These are phyloP conservation scores for Metschnikowia lachancei DNA, from an alignment of 805 yeast species.

Conservation along the genomic window DNA sequence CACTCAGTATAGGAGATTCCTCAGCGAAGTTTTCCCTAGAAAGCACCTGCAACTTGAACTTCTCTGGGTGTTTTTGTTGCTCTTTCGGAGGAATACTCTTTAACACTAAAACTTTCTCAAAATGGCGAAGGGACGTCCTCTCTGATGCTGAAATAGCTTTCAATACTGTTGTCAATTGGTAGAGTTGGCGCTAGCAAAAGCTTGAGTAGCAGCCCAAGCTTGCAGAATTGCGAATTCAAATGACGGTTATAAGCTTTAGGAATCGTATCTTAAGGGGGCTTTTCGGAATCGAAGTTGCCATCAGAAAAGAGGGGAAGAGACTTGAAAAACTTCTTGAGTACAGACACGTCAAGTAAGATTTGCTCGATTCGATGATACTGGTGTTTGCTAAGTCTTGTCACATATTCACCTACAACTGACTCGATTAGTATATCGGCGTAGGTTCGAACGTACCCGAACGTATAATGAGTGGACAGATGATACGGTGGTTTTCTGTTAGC, in stretches of 20 bases:
- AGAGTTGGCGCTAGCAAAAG: conserved; percentile 59
- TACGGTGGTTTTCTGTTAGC: conserved; percentile 43
- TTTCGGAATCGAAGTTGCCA: conserved; percentile 34
- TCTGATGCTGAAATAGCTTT: conserved; percentile 61
- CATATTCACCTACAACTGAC: conserved; percentile 50
- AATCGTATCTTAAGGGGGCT: conserved; percentile 12
- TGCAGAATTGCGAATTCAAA: conserved; percentile 40
- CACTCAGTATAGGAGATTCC: conserved; percentile 30
- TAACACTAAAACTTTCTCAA: conserved; percentile 59
- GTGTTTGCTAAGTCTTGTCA: conserved; percentile 55
- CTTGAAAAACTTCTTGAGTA: conserved; percentile 54
- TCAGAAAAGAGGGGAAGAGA: conserved; percentile 43
- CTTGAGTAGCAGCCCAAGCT: conserved; percentile 64
- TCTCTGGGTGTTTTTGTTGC: conserved; percentile 34
- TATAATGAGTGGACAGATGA: conserved; percentile 55
- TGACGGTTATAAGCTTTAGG: conserved; percentile 38
- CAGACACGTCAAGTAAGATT: conserved; percentile 66
- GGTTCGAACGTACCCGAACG: conserved; percentile 67
- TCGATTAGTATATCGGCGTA: conserved; percentile 78
- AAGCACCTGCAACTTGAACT: conserved; percentile 36
- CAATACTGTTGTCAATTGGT: conserved; percentile 62
- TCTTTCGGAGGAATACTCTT: conserved; percentile 48
- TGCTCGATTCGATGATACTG: conserved; percentile 66
- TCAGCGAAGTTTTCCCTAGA: conserved; percentile 27
- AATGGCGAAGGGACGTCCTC: conserved; percentile 64